Conservation (phyloP, 805 yeast species). For the Metschnikowia corniflorae region DNA sequence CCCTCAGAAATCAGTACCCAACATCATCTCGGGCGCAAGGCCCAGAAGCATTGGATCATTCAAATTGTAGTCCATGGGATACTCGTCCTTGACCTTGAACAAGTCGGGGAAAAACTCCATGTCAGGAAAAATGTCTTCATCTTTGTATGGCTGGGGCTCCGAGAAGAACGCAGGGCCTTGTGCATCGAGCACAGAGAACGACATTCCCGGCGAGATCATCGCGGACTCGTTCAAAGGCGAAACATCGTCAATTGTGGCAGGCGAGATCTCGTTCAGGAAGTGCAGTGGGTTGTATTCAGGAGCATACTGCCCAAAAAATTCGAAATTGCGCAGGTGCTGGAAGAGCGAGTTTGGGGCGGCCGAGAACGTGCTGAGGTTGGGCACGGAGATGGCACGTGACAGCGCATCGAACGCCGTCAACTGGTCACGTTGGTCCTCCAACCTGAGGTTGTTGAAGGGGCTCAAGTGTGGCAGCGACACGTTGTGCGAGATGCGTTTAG, state of each 20-base stretch:
- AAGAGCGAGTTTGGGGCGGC: slow-evolving; percentile 9
- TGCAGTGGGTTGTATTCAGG: not conserved
- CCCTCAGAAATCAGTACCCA: slow-evolving; percentile 4
- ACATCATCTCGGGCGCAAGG: slow-evolving; percentile 10
- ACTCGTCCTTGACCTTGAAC: slow-evolving; percentile 6
- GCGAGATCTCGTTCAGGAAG: slow-evolving; percentile 4
- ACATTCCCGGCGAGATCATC: slow-evolving; percentile 6
- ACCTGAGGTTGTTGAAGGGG: slow-evolving; percentile 6
- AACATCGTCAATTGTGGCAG: slow-evolving; percentile 6
- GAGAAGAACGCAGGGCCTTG: slow-evolving; percentile 6
- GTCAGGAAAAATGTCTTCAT: slow-evolving; percentile 10
- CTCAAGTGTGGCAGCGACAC: slow-evolving; percentile 5
- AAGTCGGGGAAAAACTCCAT: slow-evolving; percentile 10
- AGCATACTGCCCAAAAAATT: slow-evolving; percentile 2
- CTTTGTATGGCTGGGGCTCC: slow-evolving; percentile 6
- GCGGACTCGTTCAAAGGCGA: slow-evolving; percentile 4
- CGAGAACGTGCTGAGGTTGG: slow-evolving; percentile 15
- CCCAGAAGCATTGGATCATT: slow-evolving; percentile 12
- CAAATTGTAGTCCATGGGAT: slow-evolving; percentile 7
- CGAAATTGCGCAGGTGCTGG: slow-evolving; percentile 9
- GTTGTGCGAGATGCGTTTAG: slow-evolving; percentile 5
- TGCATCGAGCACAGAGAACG: slow-evolving; percentile 1
- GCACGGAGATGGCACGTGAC: slow-evolving; percentile 19
- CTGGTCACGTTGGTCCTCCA: slow-evolving; percentile 11
- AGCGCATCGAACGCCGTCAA: slow-evolving; percentile 8